Conservation (phyloP, 495 filamentous ascomycete species). For the Extremus antarcticus region DNA sequence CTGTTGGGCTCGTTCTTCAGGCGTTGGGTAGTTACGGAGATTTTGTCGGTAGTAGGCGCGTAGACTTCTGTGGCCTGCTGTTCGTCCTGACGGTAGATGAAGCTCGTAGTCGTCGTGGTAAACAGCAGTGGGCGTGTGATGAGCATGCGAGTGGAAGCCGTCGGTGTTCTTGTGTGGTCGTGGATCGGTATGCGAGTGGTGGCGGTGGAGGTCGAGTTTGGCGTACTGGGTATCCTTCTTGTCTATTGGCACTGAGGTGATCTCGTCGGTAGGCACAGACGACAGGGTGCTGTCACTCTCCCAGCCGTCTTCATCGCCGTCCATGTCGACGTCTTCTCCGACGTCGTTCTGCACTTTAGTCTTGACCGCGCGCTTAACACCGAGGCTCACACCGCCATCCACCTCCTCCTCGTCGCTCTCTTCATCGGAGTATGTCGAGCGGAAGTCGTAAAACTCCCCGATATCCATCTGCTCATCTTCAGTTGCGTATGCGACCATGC, state of each 20-base stretch:
- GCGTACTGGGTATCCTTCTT: conserved; percentile 49
- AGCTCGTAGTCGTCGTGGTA: conserved; percentile 88
- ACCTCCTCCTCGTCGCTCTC: conserved; percentile 37
- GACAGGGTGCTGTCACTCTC: conserved; percentile 84
- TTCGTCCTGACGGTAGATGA: conserved; percentile 80
- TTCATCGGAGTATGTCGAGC: conserved; percentile 78
- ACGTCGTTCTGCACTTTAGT: conserved; percentile 17
- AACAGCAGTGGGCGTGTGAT: conserved; percentile 49
- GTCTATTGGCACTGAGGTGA: conserved; percentile 60
- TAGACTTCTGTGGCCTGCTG: conserved; percentile 82
- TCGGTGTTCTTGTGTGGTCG: conserved; percentile 57
- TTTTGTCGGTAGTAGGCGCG: conserved; percentile 87
- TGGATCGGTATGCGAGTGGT: conserved; percentile 51
- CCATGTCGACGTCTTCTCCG: conserved; percentile 20
- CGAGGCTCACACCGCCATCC: conserved; percentile 49
- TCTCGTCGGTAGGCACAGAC: conserved; percentile 66
- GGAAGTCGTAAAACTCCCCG: conserved; percentile 98
- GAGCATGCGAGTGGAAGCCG: conserved; percentile 63
- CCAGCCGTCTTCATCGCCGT: conserved; percentile 62
- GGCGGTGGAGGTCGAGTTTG: conserved; percentile 49
- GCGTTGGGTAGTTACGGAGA: conserved; percentile 65
- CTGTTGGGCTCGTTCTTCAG: conserved; percentile 46
- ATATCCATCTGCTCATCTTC: conserved; percentile 89
- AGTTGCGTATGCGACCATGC: conserved; percentile 84
- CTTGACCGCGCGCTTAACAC: conserved; percentile 39